Evolutionary conservation across 306 rosid species (phyloP), one percentile per base, ranked within the genome.

Genomic region (Sophora flavescens): DNA sequence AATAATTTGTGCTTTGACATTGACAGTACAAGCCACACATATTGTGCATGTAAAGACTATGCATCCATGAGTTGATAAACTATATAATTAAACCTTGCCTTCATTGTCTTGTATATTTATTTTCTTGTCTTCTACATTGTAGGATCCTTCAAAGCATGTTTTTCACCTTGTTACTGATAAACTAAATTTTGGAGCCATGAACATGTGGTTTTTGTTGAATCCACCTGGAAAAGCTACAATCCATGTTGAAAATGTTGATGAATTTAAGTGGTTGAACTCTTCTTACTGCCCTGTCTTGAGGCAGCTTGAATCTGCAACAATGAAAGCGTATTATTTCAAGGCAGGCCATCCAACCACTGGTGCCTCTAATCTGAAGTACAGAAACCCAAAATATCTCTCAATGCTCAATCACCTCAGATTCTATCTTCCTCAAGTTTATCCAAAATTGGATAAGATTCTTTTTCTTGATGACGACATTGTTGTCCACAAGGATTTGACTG

Each of bases 401-500:
- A 89, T 95, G 99, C 99, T 95, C 70, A 92, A 92, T 76, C 97
- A 95, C 84, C 81, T 95, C 81, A 87, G 99, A 64, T 95, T 95
- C 83, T 95, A 95, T 83, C 97, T 95, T 75, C 97, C 99, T 6
- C 97, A 92, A 88, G 96, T 95, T 54, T 95, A 89, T 84, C 99
- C 99, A 35, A 86, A 89, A 84, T 76, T 95, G 84, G 86, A 95
- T 73, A 95, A 95, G 88, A 90, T 95, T 81, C 85, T 95, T 53
- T 92, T 95, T 85, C 96, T 95, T 69, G 99, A 95, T 30, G 99
- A 95, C 80, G 99, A 95, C 90, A 91, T 95, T 78, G 96, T 95
- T 70, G 99, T 95, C 80, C 98, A 95, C 89, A 92, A 95, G 88
- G 98, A 95, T 80, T 84, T 95, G 89, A 88, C 90, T 65, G 93